Evolutionary conservation across 192 early-diverging fungal species (phyloP), one percentile per base, ranked within the genome.

Genomic region (Coemansia sp.): DNA sequence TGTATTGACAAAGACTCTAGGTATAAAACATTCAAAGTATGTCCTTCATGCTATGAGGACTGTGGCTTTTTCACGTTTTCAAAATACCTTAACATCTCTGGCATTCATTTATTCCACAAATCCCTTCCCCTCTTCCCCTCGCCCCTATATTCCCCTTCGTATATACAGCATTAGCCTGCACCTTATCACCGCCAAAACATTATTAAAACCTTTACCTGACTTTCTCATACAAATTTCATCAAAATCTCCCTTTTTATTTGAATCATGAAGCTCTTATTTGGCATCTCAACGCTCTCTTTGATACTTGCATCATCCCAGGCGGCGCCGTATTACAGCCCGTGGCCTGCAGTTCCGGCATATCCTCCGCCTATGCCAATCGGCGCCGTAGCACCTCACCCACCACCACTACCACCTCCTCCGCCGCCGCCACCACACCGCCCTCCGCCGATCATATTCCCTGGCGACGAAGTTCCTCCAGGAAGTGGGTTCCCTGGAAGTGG

Each of bases 251-350:
- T 40, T 6, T 1, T 22, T 59, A 29, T 28, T 7, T 31, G 47
- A 29, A 55, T 6, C 4, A 77, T 77, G 74, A 77, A 71, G 65
- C 56, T 77, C n/a, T 38, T 55, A 2, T 31, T 71, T 55, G 74
- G 68, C n/a, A 71, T 77, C 33, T 54, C 68, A 20, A 52, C 68
- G 29, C 61, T 77, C 27, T 64, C 74, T 7, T 50, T 66, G 30
- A 15, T 71, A 20, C 61, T 60, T 19, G 7, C 65, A 9, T n/a
- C 65, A 15, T 58, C 61, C 7, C 17, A 47, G 37, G 68, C 61
- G 5, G 14, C 45, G 29, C 67, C 74, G 11, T 40, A 57, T 14
- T 40, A 45, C 25, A 36, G 54, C 28, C 74, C 74, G 0, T 70
- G 64, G 67, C 74, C 74, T 27, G 67, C 64, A 7, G 74, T 70